Percentiles rank a stretch among this genome's conserved stretches.
These are phyloP conservation scores for Trichoderma pleuroti DNA, from an alignment of 2,329 filamentous ascomycete species.

Conservation along the genomic window DNA sequence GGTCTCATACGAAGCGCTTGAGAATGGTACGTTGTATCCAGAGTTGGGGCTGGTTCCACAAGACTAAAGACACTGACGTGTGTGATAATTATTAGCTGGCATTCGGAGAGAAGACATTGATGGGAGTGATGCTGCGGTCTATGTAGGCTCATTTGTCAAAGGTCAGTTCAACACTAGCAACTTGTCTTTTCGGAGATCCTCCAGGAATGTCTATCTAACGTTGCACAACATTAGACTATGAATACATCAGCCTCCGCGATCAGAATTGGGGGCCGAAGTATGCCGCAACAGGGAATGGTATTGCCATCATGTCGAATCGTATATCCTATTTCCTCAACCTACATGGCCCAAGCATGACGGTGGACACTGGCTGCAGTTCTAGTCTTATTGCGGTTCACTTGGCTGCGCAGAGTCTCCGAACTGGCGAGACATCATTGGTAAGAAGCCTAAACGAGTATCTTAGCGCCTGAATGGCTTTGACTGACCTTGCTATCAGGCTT, in stretches of 20 bases:
- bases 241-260: slow-evolving; percentile 48
- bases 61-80: neutral
- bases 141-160: slow-evolving; percentile 50
- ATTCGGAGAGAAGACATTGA: slow-evolving; percentile 42
- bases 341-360: slow-evolving; percentile 52
- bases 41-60: neutral
- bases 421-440: slow-evolving; percentile 42
- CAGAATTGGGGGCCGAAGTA: slow-evolving; percentile 49
- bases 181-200: neutral
- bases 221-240: slow-evolving; percentile 40
- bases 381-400: slow-evolving; percentile 53
- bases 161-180: slow-evolving; percentile 29
- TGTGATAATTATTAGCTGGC: slow-evolving; percentile 34
- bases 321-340: slow-evolving; percentile 55
- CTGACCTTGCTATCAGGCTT: slow-evolving; percentile 32
- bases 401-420: slow-evolving; percentile 48
- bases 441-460: slow-evolving; percentile 10
- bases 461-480: slow-evolving; percentile 11
- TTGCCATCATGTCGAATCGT: slow-evolving; percentile 53
- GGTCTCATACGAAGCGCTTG: slow-evolving; percentile 48
- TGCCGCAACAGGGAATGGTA: slow-evolving; percentile 51
- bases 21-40: slow-evolving; percentile 40
- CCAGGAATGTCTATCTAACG: neutral
- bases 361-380: slow-evolving; percentile 59
- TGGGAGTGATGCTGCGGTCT: slow-evolving; percentile 46